These are phyloP conservation scores for Staphylotrichum tortipilum DNA, from an alignment of 495 filamentous ascomycete species.

Conservation along the genomic window DNA sequence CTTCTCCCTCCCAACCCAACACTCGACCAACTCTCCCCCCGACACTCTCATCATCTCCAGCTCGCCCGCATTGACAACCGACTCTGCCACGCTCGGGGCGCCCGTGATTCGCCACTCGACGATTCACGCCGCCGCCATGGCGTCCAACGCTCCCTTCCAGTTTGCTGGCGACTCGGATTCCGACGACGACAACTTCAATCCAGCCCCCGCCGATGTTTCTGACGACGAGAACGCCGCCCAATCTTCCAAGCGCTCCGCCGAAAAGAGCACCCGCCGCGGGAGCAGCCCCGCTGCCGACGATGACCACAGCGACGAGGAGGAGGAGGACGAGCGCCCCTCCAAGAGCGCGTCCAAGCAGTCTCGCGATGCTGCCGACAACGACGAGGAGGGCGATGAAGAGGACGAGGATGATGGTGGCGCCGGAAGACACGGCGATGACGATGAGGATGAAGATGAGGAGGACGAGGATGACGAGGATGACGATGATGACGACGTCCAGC, in stretches of 20 bases:
- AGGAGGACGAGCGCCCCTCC: slow-evolving; percentile 18
- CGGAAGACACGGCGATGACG: slow-evolving; percentile 47
- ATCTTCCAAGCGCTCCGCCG: neutral
- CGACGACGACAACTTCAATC: slow-evolving; percentile 78
- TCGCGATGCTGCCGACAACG: slow-evolving; percentile 18
- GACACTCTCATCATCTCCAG: neutral
- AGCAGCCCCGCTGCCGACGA: slow-evolving; percentile 20
- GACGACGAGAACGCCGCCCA: slow-evolving; percentile 46
- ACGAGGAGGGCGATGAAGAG: slow-evolving; percentile 42
- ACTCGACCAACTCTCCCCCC: neutral
- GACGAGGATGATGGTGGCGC: slow-evolving; percentile 30
- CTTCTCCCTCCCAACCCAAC: neutral
- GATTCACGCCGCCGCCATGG: slow-evolving; percentile 15
- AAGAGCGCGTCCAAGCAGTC: slow-evolving; percentile 22
- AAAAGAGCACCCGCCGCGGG: slow-evolving; percentile 5
- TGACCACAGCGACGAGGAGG: slow-evolving; percentile 37
- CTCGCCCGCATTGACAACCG: neutral
- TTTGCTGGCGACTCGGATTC: slow-evolving; percentile 49
- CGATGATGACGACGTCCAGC: slow-evolving; percentile 33
- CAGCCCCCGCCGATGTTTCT: slow-evolving; percentile 55
- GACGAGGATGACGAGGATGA: slow-evolving; percentile 48
- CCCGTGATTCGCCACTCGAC: neutral
- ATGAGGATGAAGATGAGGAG: slow-evolving; percentile 50
- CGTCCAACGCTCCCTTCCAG: slow-evolving; percentile 18
- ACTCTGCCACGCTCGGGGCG: neutral